A percentile compares a stretch with the other conserved stretches of the same genome.
Conservation (phyloP, 495 filamentous ascomycete species). For the Penicillium parvum region DNA sequence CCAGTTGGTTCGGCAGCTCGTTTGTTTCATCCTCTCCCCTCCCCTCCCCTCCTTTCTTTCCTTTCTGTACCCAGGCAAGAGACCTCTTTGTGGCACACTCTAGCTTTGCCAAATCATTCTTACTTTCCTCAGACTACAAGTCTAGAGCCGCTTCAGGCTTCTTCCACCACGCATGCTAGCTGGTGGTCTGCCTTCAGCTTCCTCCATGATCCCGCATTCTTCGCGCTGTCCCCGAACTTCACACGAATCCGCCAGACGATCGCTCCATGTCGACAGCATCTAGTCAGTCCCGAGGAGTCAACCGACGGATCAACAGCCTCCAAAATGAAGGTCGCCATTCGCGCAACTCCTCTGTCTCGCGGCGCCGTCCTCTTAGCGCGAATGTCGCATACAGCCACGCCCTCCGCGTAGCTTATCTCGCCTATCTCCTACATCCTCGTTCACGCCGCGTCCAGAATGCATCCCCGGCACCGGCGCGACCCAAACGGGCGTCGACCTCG, state of each 20-base stretch:
- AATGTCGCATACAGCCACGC: slow-evolving; percentile 86
- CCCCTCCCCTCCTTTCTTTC: slow-evolving; percentile 13
- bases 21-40: slow-evolving; percentile 21
- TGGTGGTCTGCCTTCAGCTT: slow-evolving; percentile 26
- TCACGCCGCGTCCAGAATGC: slow-evolving; percentile 82
- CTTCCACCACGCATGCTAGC: slow-evolving; percentile 17
- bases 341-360: slow-evolving; percentile 49
- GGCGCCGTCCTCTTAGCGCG: slow-evolving; percentile 47
- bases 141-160: neutral
- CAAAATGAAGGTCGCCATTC: slow-evolving; percentile 50
- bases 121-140: slow-evolving; percentile 1
- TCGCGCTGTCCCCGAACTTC: slow-evolving; percentile 22
- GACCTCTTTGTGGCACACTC: too few species aligned
- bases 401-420: slow-evolving; percentile 84
- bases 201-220: slow-evolving; percentile 39
- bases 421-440: slow-evolving; percentile 89
- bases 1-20: slow-evolving; percentile 20
- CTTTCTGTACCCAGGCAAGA: too few species aligned
- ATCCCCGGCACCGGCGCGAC: slow-evolving; percentile 54
- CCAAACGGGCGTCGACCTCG: slow-evolving; percentile 63
- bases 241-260: slow-evolving; percentile 19
- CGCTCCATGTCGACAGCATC: slow-evolving; percentile 52
- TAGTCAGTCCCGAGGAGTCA: slow-evolving; percentile 48
- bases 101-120: slow-evolving; percentile 5
- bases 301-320: slow-evolving; percentile 53